A percentile compares a stretch with the other conserved stretches of the same genome.
Conservation (phyloP, 306 rosid genomes). For the Inga oerstediana region DNA sequence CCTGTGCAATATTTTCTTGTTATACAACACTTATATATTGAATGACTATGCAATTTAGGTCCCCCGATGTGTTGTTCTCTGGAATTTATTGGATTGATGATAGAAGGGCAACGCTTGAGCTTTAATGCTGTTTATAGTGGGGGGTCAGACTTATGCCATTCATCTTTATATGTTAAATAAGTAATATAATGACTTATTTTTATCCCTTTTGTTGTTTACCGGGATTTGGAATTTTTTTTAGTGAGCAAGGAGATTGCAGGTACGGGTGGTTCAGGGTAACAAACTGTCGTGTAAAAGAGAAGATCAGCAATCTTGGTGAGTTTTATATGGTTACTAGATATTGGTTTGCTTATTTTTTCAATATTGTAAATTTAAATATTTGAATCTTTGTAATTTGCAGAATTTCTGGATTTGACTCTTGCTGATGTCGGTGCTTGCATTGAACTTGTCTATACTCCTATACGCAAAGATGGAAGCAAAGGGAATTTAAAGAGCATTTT, state of each 20-base stretch:
- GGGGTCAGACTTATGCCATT: constrained; percentile 67
- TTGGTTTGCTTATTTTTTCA: constrained; percentile 17
- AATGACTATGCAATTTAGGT: constrained; percentile 54
- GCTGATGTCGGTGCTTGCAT: constrained; percentile 75
- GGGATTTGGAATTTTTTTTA: constrained; percentile 45
- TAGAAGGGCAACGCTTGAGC: constrained; percentile 82
- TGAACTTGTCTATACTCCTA: constrained; percentile 81
- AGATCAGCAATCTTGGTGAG: constrained; percentile 67
- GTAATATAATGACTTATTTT: constrained; percentile 21
- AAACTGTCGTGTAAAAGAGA: constrained; percentile 54
- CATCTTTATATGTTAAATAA: constrained; percentile 23
- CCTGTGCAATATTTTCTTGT: not conserved
- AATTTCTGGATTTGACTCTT: constrained; percentile 77
- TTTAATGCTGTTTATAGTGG: constrained; percentile 80
- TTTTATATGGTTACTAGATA: constrained; percentile 24
- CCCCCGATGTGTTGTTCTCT: constrained; percentile 80
- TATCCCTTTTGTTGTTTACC: constrained; percentile 19
- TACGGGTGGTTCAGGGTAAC: constrained; percentile 82
- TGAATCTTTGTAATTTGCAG: constrained; percentile 46
- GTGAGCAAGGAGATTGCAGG: constrained; percentile 79
- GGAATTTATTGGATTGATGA: constrained; percentile 77
- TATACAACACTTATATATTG: not conserved
- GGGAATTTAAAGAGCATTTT: constrained; percentile 65
- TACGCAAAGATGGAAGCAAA: constrained; percentile 75
- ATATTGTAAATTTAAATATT: constrained; percentile 24